Conservation (phyloP, 345 rosid species). For the Euphorbia pulcherrima region DNA sequence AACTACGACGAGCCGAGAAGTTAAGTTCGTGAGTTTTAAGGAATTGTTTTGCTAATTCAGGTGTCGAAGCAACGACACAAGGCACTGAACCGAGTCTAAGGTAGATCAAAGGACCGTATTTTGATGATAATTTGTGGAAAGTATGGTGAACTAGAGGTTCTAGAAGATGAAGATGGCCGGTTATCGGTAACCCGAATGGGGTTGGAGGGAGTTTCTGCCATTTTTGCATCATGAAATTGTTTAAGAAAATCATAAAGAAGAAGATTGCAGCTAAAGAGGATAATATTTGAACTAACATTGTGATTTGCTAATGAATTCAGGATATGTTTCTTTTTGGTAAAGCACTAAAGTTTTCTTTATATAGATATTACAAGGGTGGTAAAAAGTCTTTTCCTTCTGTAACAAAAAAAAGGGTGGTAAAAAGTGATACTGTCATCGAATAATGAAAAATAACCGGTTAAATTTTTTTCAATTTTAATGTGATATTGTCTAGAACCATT, state of each 20-base stretch:
- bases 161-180: conserved; percentile 49
- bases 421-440: too few relatives aligned
- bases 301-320: neutral
- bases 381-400: too few relatives aligned
- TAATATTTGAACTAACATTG: neutral
- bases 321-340: too few relatives aligned
- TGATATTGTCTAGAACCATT: too few relatives aligned
- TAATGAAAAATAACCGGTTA: too few relatives aligned
- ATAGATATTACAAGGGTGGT: too few relatives aligned
- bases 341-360: too few relatives aligned
- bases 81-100: conserved; percentile 36
- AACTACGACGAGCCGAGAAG: conserved; percentile 31
- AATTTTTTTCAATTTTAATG: too few relatives aligned
- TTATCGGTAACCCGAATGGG: conserved; percentile 35
- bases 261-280: neutral
- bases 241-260: neutral
- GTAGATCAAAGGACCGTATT: conserved; percentile 33
- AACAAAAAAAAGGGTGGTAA: too few relatives aligned
- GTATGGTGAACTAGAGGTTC: conserved; percentile 36
- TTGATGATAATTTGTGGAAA: conserved; percentile 20
- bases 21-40: conserved; percentile 35
- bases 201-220: conserved; percentile 30
- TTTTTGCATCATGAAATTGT: neutral
- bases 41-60: conserved; percentile 34
- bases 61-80: conserved; percentile 37